Conservation (phyloP, 805 yeast species). For the Zygosaccharomyces pseudorouxii region DNA sequence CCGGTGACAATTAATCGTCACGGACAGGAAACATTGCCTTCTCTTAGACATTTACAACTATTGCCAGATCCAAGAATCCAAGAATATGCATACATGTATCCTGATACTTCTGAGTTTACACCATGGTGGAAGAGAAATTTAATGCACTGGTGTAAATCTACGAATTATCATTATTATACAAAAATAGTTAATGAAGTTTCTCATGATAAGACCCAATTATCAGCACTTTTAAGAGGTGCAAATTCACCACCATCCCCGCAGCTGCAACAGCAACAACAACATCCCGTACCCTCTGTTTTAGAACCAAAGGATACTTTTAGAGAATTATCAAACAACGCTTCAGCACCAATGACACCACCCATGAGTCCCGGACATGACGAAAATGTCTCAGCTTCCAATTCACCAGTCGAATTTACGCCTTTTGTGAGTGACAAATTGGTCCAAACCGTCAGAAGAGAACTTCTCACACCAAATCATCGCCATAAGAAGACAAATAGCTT, state of each 20-base stretch:
- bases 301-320: conserved; percentile 30
- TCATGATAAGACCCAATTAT: conserved; percentile 14
- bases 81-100: conserved; percentile 31
- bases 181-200: conserved; percentile 23
- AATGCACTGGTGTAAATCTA: conserved; percentile 33
- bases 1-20: neutral
- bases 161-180: conserved; percentile 30
- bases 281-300: conserved; percentile 25
- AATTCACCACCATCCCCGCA: neutral
- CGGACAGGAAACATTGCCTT: conserved; percentile 24
- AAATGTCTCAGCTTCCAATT: conserved; percentile 1
- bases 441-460: conserved; percentile 27
- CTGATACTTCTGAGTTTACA: conserved; percentile 34
- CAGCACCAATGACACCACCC: conserved; percentile 34
- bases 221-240: conserved; percentile 8
- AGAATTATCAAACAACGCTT: conserved; percentile 11
- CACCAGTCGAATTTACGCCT: conserved; percentile 21
- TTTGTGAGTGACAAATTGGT: conserved; percentile 29
- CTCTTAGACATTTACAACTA: conserved; percentile 31
- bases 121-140: conserved; percentile 33
- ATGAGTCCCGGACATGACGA: conserved; percentile 21
- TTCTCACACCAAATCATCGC: conserved; percentile 3
- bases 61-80: conserved; percentile 31
- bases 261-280: neutral
- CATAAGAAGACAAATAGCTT: conserved; percentile 37